A percentile compares a stretch with the other conserved stretches of the same genome.
Conservation (phyloP, 2,329 filamentous ascomycete genomes). For the Aspergillus carbonarius region DNA sequence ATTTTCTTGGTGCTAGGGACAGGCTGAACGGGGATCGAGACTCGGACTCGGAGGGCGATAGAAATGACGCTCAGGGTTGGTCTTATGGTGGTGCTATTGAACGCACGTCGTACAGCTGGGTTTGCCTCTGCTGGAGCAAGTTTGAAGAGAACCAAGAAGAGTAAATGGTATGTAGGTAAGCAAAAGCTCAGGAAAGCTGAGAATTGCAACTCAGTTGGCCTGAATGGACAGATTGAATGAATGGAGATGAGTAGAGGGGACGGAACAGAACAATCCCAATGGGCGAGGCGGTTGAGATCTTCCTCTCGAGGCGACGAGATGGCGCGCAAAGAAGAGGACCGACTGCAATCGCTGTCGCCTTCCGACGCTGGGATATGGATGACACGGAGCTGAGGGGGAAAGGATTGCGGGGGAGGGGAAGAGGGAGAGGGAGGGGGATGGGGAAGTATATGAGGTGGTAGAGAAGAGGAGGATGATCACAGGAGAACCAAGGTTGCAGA, state of each 20-base stretch:
- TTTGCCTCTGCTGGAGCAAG: slow-evolving; percentile 12
- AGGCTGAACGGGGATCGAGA: neutral
- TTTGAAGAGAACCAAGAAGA: slow-evolving; percentile 9
- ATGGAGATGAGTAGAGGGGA: neutral
- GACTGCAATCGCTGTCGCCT: neutral
- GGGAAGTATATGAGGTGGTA: neutral
- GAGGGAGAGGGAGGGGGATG: neutral
- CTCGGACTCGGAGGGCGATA: neutral
- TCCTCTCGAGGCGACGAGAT: neutral
- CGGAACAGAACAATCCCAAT: neutral
- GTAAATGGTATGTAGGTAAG: slow-evolving; percentile 14
- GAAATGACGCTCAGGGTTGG: neutral
- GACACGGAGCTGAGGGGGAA: neutral
- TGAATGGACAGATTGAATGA: slow-evolving; percentile 8
- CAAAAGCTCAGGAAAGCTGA: slow-evolving; percentile 1
- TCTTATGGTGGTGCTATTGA: slow-evolving; percentile 11
- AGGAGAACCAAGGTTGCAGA: neutral
- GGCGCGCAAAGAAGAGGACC: neutral
- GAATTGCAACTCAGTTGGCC: slow-evolving; percentile 4
- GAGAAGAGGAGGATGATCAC: neutral
- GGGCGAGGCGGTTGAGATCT: neutral
- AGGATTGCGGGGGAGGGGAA: neutral
- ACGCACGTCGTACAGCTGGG: slow-evolving; percentile 12
- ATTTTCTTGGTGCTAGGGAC: neutral
- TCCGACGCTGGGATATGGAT: neutral